Evolutionary conservation across 345 rosid genomes (phyloP), one percentile per base, ranked within the genome.

Genomic region (Syzygium aqueum): DNA sequence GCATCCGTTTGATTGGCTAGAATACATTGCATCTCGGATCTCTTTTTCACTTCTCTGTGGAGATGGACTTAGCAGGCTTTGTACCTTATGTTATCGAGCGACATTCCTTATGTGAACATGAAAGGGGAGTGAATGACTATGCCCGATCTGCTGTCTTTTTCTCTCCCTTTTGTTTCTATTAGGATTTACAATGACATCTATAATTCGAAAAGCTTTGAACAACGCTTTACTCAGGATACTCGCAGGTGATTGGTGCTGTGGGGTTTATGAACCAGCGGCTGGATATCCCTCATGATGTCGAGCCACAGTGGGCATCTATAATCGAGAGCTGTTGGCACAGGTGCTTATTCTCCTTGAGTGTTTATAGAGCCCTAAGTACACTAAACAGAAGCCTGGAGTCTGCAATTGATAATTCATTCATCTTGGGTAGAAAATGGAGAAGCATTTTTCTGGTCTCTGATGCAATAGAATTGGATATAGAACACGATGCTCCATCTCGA

Each of bases 221-320:
- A 73, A 37, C 12, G 49, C 33, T 77, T 78, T 89, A 86, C 88
- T 87, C 92, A 84, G 91, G 86, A 87, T 87, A 86, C 84, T 86
- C 90, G 90, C 93, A 97, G 99, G 96, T 97, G 92, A 94, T 97
- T 77, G 99, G 96, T 89, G 98, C 99, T 87, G 99, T 96, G 59
- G 99, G 99, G 85, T 97, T 94, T 94, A 97, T 97, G 98, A 92
- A 96, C 90, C 99, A 96, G 90, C 93, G 97, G 84, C 90, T 97
- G 56, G 99, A 97, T 87, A 94, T 95, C 82, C 99, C 99, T 65
- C 91, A 92, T 52, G 94, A 96, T 56, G 89, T 92, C 80, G 98
- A 97, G 92, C 98, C 99, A 84, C 91, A 89, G 85, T 96, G 98
- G 99, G 91, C 94, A 88, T 91, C 98, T 63, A 85, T 95, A 57